Base-by-base conservation (phyloP, 2,329 filamentous ascomycete genomes). In the Colletotrichum sp. region DNA sequence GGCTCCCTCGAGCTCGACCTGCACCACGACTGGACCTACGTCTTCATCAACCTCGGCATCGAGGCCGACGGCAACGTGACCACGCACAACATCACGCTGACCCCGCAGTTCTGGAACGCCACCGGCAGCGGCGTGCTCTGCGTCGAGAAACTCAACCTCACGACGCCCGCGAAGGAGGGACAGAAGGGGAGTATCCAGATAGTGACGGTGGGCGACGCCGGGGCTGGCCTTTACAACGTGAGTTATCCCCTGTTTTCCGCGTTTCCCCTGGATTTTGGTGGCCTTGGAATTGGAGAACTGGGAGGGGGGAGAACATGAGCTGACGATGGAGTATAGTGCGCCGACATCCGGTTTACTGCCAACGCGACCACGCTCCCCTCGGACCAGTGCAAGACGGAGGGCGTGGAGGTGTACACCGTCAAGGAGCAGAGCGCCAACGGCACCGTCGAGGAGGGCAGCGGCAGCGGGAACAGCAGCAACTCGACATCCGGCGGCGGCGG, bases 41-140 rank as follows among this genome's bases (percentile, higher is more conserved):
- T 91, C 80, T 90, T 87, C 80, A 81, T 91, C 83, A 91, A 91
- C 82, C 84, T 90, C 66, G 89, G 88, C 63, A 82, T 90, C 57
- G 87, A 88, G 81, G 81, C 81, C 60, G 83, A 82, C 77, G 77
- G 75, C 21, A 89, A 89, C 82, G 81, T 89, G 26, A 88, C 88
- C 80, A 92, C 91, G 83, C 96, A 93, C 89, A 95, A 94, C 87
- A 89, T 93, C 83, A 90, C 92, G 39, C 87, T 95, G 32, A 90
- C 92, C 3, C 91, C 90, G 5, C 79, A 87, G 85, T 90, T 87
- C 85, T 91, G 87, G 84, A 92, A 88, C 86, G 90, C 83, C 81
- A 92, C 85, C 83, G 94, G 81, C 84, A 85, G 90, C 21, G 93
- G 94, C 63, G 88, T 89, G 63, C 92, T 95, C 80, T 96, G 94